Conservation (phyloP, 164 flowering plant species). For the Magnolia changhungtana region DNA sequence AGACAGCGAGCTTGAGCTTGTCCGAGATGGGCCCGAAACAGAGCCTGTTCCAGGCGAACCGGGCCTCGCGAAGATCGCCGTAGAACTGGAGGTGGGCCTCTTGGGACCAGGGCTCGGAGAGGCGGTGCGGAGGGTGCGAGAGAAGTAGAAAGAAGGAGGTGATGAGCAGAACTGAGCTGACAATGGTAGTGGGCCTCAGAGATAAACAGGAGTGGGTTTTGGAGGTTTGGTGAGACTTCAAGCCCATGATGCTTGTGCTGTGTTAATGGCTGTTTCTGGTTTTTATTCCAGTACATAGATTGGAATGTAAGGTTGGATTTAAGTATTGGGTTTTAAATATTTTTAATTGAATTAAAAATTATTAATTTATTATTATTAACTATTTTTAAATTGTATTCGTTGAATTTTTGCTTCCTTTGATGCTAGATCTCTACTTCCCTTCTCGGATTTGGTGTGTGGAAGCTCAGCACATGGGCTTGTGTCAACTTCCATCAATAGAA, state of each 20-base stretch:
- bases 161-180: constrained; percentile 18
- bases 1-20: constrained; percentile 44
- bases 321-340: background rate
- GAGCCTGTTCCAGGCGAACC: constrained; percentile 53
- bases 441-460: too few species aligned
- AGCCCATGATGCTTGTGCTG: constrained; percentile 15
- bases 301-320: background rate
- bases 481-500: too few species aligned
- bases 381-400: too few species aligned
- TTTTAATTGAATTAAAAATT: background rate
- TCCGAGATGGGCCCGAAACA: constrained; percentile 34
- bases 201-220: constrained; percentile 17
- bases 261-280: background rate
- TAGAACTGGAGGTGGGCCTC: constrained; percentile 7
- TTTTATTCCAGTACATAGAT: background rate
- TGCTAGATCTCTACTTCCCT: background rate
- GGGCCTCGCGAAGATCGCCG: constrained; percentile 47
- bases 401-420: background rate
- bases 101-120: constrained; percentile 11
- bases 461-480: too few species aligned
- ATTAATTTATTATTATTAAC: background rate
- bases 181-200: constrained; percentile 15
- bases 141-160: constrained; percentile 29
- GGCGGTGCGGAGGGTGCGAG: constrained; percentile 1
- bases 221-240: constrained; percentile 20